Percentiles rank a stretch among this genome's conserved stretches.
These are phyloP conservation scores for Tulasnella sp. DNA, from an alignment of 768 basidiomycete species.

Conservation along the genomic window DNA sequence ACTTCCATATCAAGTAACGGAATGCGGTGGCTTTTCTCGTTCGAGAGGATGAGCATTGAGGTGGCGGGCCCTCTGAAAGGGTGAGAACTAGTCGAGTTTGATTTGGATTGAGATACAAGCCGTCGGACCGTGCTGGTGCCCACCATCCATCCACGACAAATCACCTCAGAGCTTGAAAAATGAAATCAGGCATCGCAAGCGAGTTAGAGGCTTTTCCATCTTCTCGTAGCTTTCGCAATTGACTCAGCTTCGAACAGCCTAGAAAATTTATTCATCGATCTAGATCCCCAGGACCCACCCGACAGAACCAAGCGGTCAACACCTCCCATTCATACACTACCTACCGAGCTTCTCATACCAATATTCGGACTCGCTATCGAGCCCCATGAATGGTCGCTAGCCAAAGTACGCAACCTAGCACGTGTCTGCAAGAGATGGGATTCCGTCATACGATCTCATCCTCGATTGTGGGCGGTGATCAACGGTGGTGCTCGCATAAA, in stretches of 20 bases:
- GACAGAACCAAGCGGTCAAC: neutral
- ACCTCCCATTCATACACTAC: neutral
- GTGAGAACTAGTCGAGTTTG: too few species aligned
- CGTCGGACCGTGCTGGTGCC: too few species aligned
- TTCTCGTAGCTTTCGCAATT: neutral
- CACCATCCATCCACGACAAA: too few species aligned
- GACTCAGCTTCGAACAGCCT: neutral
- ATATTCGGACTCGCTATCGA: neutral
- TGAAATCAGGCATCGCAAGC: neutral
- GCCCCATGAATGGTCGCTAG: neutral
- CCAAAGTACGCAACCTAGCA: neutral
- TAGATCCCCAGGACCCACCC: neutral
- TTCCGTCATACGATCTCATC: neutral
- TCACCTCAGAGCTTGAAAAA: too few species aligned
- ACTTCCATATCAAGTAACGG: too few species aligned
- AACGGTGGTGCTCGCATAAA: neutral
- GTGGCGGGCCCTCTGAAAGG: too few species aligned
- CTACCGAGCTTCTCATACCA: neutral
- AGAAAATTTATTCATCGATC: neutral
- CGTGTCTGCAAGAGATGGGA: conserved; percentile 5
- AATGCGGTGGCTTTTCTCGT: too few species aligned
- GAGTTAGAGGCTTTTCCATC: too few species aligned
- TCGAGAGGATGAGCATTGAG: too few species aligned
- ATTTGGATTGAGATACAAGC: too few species aligned
- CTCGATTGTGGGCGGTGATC: neutral